Evolutionary conservation across 2,329 filamentous ascomycete species (phyloP), one percentile per base, ranked within the genome.

Genomic region (Diaporthe helianthi): DNA sequence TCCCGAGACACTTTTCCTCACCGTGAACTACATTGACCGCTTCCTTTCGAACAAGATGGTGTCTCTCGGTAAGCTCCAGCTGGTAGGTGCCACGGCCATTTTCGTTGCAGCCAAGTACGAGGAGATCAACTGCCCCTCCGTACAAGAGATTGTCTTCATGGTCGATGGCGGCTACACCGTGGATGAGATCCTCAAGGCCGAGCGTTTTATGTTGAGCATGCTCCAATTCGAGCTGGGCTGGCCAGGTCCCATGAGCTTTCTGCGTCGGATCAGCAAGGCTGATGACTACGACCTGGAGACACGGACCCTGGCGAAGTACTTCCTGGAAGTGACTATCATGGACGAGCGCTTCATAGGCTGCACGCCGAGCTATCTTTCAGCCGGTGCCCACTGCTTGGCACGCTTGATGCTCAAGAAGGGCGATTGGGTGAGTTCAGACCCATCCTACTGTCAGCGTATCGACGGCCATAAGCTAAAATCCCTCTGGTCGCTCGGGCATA

Each of bases 231-330:
- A 98, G 81, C 88, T 99, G 66, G 96, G 96, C 65, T 98, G 93
- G 92, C 96, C 96, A n/a, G 96, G 96, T 52, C 96, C 96, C 1
- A 98, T 99, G 95, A 98, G 94, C 83, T 99, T 99, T 82, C 86
- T 99, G 71, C 89, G 96, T 71, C 90, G 95, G 68, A 96, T 98
- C 80, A 98, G 95, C 89, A 98, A 98, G 83, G 96, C 96, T 17
- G 96, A 99, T 78, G 94, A 98, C 77, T 99, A 98, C 77, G 94
- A 99, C 77, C 84, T 97, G 55, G 95, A 99, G 82, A 98, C 95
- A 13, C 89, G 96, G 46, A 98, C 96, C 6, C 84, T 99, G 67
- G 94, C 96, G 75, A 99, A 99, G 82, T 99, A 99, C 82, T 98
- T 99, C 81, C 86, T 99, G 31, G 96, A 99, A 79, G 88, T 98